Evolutionary conservation across 306 rosid species (phyloP).

Genomic region (Rosa multiflora): DNA sequence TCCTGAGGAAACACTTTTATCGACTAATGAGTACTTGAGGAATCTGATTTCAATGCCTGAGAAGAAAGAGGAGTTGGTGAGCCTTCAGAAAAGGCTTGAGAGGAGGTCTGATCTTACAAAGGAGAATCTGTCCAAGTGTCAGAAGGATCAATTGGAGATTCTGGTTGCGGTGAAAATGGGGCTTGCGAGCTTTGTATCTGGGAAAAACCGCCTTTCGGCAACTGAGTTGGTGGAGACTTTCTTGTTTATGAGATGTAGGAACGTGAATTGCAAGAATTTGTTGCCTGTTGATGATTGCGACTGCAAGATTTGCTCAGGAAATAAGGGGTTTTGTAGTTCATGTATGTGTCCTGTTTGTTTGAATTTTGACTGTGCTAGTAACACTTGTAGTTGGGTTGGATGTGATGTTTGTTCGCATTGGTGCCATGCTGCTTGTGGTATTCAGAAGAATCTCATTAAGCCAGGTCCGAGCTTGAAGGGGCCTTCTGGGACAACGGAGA

Average conservation of each 20-base stretch:
- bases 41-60: constrained; percentile 64
- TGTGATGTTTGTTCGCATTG: constrained; percentile 97
- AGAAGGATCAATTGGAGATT: constrained; percentile 65
- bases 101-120: constrained; percentile 77
- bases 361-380: constrained; percentile 92
- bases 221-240: constrained; percentile 76
- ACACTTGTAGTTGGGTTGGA: constrained; percentile 98
- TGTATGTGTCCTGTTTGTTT: constrained; percentile 97
- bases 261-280: constrained; percentile 63
- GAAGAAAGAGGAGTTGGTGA: constrained; percentile 72
- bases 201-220: constrained; percentile 41
- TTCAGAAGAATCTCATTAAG: constrained; percentile 72
- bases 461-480: constrained; percentile 98
- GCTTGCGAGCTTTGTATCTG: constrained; percentile 58
- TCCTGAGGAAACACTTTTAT: constrained; percentile 51
- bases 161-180: constrained; percentile 82
- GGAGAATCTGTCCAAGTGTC: constrained; percentile 78
- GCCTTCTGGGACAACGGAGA: constrained; percentile 72
- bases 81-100: constrained; percentile 64
- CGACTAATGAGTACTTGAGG: constrained; percentile 62
- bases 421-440: constrained; percentile 98
- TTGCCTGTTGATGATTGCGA: constrained; percentile 98
- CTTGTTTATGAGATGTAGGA: constrained; percentile 75
- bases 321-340: constrained; percentile 85
- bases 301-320: constrained; percentile 82